A percentile compares a stretch with the other conserved stretches of the same genome.
phyloP scores from a whole-genome alignment of 116 monocot species.

The Iris pallida region DNA sequence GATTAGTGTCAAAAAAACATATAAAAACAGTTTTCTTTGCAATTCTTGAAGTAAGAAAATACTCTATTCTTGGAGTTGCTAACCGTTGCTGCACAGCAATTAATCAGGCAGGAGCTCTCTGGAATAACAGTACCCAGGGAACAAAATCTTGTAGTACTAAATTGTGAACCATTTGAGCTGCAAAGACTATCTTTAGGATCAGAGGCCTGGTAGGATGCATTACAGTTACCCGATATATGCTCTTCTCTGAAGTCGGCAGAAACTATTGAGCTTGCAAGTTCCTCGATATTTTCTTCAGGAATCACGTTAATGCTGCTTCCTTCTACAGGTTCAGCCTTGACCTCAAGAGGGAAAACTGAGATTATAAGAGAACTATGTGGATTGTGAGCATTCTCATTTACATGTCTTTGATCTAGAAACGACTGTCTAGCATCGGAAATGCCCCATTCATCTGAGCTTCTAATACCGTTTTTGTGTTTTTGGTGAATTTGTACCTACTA shows the following conservation, averaged over 20 bases:
- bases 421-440: not conserved
- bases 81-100: constrained; percentile 1
- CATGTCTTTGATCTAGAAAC: not conserved
- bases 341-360: not conserved
- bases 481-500: constrained; percentile 13
- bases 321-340: constrained; percentile 16
- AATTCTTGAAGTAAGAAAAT: not conserved
- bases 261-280: constrained; percentile 1
- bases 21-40: not conserved
- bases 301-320: not conserved
- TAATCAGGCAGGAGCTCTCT: not conserved
- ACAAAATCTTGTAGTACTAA: constrained; percentile 2
- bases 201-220: not conserved
- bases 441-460: constrained; percentile 3
- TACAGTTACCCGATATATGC: not conserved
- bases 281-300: constrained; percentile 3
- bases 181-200: constrained; percentile 1
- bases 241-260: not conserved
- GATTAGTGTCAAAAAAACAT: not conserved
- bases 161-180: too few relatives aligned
- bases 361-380: not conserved
- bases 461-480: not conserved
- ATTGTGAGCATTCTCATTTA: constrained; percentile 7
- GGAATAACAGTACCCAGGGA: constrained; percentile 1
- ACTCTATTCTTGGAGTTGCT: not conserved